Evolutionary conservation across 1,284 basidiomycete species (phyloP).

Genomic region (Cryptococcus depauperatus): DNA sequence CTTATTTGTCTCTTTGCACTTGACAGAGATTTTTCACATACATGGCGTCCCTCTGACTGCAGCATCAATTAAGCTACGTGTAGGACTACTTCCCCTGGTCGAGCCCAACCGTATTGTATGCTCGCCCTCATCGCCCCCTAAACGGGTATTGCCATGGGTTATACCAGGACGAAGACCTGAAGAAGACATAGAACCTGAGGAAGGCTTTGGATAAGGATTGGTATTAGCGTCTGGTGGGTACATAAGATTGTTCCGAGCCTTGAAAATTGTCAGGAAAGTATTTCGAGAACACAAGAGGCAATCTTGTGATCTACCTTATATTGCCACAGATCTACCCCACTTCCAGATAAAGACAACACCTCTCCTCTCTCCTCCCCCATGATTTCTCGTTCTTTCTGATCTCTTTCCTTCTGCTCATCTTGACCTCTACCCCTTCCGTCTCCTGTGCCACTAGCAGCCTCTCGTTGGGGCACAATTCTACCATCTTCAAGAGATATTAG

Average conservation of each 20-base stretch:
- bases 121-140: slow-evolving; percentile 55
- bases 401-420: slow-evolving; percentile 23
- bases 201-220: slow-evolving; percentile 56
- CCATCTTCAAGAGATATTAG: slow-evolving; percentile 36
- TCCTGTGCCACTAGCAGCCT: slow-evolving; percentile 26
- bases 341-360: slow-evolving; percentile 50
- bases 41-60: slow-evolving; percentile 65
- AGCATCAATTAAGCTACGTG: slow-evolving; percentile 74
- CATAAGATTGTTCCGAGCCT: slow-evolving; percentile 87
- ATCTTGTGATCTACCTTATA: slow-evolving; percentile 59
- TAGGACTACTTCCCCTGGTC: slow-evolving; percentile 64
- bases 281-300: neutral
- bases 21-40: slow-evolving; percentile 29
- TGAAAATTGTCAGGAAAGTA: no score
- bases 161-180: slow-evolving; percentile 50
- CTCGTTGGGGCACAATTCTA: slow-evolving; percentile 36
- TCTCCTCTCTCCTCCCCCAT: slow-evolving; percentile 55
- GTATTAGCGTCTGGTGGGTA: slow-evolving; percentile 69
- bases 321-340: slow-evolving; percentile 66
- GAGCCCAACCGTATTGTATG: slow-evolving; percentile 46
- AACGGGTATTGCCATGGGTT: slow-evolving; percentile 67
- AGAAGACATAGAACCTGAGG: slow-evolving; percentile 41
- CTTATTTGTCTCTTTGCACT: neutral
- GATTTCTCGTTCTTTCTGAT: slow-evolving; percentile 47
- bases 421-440: slow-evolving; percentile 32